phyloP scores from a whole-genome alignment of 306 rosid species.

The Quercus suber region DNA sequence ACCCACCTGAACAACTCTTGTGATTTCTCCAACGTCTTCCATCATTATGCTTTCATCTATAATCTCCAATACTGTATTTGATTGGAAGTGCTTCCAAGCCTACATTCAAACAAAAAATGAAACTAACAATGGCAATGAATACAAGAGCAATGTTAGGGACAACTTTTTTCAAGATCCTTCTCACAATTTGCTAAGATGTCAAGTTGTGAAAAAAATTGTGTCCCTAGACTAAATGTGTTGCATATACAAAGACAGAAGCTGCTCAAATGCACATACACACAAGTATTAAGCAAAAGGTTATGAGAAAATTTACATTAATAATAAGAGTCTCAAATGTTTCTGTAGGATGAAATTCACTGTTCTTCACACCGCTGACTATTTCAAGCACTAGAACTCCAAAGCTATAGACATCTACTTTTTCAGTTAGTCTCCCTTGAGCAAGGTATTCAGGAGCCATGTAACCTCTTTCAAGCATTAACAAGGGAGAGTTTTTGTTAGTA shows the following conservation, averaged over 20 bases:
- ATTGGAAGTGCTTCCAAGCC: conserved; percentile 42
- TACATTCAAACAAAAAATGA: background rate
- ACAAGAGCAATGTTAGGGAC: too few relatives aligned
- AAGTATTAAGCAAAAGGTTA: background rate
- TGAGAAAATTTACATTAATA: conserved; percentile 23
- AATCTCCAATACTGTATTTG: conserved; percentile 20
- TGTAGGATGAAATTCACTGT: conserved; percentile 22
- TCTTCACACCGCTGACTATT: conserved; percentile 33
- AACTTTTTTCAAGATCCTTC: too few relatives aligned
- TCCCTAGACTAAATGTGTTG: too few relatives aligned
- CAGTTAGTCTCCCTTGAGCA: conserved; percentile 34
- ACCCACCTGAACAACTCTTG: conserved; percentile 34
- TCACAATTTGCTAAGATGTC: too few relatives aligned
- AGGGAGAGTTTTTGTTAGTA: background rate
- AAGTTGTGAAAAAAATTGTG: too few relatives aligned
- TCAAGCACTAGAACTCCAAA: conserved; percentile 39
- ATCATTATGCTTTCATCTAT: conserved; percentile 25
- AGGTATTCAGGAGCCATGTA: conserved; percentile 49
- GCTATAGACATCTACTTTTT: conserved; percentile 42
- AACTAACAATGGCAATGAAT: background rate
- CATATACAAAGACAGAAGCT: too few relatives aligned
- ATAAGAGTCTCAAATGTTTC: conserved; percentile 33
- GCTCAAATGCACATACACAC: too few relatives aligned
- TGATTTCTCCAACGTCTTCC: conserved; percentile 27
- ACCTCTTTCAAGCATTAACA: conserved; percentile 21